Evolutionary conservation across 2,329 filamentous ascomycete genomes (phyloP).

Genomic region (Myriosclerotinia scirpicola): DNA sequence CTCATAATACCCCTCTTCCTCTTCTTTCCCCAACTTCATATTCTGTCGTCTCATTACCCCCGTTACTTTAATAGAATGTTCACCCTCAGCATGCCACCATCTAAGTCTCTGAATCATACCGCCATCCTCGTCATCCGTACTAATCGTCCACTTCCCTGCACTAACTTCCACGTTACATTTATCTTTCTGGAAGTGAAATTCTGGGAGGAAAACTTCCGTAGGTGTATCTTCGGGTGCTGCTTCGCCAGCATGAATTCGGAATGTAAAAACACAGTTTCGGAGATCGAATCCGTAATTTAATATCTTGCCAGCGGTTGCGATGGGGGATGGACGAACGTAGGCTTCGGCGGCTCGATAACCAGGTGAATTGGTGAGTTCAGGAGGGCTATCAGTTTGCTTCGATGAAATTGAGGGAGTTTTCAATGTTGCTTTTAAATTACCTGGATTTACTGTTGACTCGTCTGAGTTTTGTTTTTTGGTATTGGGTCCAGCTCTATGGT

Average conservation of each 20-base stretch:
- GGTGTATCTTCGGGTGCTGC: constrained; percentile 63
- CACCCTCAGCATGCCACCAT: constrained; percentile 91
- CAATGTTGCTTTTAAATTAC: constrained; percentile 73
- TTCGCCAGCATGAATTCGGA: constrained; percentile 64
- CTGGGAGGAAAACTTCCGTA: constrained; percentile 82
- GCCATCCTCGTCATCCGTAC: constrained; percentile 67
- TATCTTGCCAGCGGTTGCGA: constrained; percentile 71
- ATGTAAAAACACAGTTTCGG: constrained; percentile 70
- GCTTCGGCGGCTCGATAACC: constrained; percentile 91
- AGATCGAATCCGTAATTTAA: constrained; percentile 78
- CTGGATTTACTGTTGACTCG: constrained; percentile 65
- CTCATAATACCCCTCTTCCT: constrained; percentile 77
- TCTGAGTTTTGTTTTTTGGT: constrained; percentile 48
- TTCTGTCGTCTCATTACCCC: constrained; percentile 69
- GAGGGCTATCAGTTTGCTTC: constrained; percentile 51
- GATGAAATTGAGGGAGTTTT: constrained; percentile 67
- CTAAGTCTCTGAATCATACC: constrained; percentile 71
- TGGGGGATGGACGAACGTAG: constrained; percentile 82
- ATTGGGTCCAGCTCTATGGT: constrained; percentile 42
- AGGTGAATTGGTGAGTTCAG: constrained; percentile 60
- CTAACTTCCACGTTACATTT: constrained; percentile 71
- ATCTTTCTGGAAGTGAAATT: constrained; percentile 85
- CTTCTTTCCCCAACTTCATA: constrained; percentile 50
- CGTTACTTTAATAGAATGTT: constrained; percentile 74
- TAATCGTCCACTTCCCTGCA: constrained; percentile 88